Base-by-base conservation (phyloP, 139 green algal species). In the Chlamydomonas sphaeroides region DNA sequence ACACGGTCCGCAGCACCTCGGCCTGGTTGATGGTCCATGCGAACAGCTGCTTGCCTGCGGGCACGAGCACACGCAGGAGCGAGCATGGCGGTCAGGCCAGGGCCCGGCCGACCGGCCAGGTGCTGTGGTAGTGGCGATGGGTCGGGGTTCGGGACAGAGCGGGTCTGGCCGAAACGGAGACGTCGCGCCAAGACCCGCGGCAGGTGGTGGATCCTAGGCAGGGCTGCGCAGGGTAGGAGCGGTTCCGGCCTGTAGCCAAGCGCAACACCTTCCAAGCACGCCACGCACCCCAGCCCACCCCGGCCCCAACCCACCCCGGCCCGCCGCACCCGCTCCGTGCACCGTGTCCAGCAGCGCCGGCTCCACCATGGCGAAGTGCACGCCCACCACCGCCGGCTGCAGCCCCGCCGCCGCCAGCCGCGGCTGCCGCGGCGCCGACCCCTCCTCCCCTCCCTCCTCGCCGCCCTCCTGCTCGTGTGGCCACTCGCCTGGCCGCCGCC, bases 21-120 rank as follows among this genome's bases (percentile, higher is more conserved):
- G 77, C 84, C 6, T 89, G 85, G 86, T 94, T 94, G 57, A 88
- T 72, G 5, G 90, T 94, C 90, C 90, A 95, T 0, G 79, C 87
- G 41, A 91, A 87, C 61, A 91, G 63, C 63, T 73, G 38, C 70
- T 87, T 88, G 36, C 70, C 77, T 84, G 77, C 23, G 28, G 7
- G 21, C 5, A 23, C 45, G 32, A 3, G 30, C 18, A 36, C 10
- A 15, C 28, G 59, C 8, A 28, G 18, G 6, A 38, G 5, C 5
- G 30, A 36, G 18, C 6, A n/a, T n/a, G n/a, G n/a, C n/a, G n/a
- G n/a, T n/a, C n/a, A n/a, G n/a, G n/a, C n/a, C 20, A n/a, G 30
- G 7, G 11, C 18, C 11, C 18, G 56, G 20, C 7, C 26, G 56
- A 20, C 18, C 11, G 20, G 56, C 56, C 18, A 63, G 56, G 7